Evolutionary conservation across 306 rosid species (phyloP).

Genomic region (Inga laurina): DNA sequence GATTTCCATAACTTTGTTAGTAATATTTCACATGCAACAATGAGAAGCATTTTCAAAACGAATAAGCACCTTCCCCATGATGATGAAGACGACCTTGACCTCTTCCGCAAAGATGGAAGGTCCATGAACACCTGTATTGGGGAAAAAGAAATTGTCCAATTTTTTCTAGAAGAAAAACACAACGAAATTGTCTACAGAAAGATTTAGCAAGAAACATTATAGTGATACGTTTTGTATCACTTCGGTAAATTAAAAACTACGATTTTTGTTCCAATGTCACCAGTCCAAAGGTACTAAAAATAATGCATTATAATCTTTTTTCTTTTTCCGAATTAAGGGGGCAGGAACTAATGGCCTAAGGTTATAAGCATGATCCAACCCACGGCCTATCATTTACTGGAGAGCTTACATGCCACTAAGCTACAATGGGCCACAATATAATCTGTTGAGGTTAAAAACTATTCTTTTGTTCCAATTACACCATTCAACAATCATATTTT

Average conservation of each 20-base stretch:
- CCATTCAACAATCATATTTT: neutral
- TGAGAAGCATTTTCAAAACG: constrained; percentile 4
- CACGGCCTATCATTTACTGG: too few relatives aligned
- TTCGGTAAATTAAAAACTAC: neutral
- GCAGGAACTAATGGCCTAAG: too few relatives aligned
- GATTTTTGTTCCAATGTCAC: neutral
- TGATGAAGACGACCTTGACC: constrained; percentile 52
- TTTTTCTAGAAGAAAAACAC: constrained; percentile 5
- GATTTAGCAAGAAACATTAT: neutral
- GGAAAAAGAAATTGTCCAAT: neutral
- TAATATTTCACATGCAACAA: constrained; percentile 17
- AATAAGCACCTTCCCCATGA: constrained; percentile 61
- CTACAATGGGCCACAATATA: neutral
- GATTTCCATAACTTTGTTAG: constrained; percentile 23
- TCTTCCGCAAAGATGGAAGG: constrained; percentile 48
- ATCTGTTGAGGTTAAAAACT: neutral
- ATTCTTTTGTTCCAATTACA: neutral
- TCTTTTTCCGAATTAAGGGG: too few relatives aligned
- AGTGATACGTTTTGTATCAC: neutral
- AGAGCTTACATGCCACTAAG: too few relatives aligned
- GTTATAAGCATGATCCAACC: too few relatives aligned
- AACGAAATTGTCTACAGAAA: neutral
- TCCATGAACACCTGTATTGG: constrained; percentile 40
- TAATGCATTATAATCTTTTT: neutral
- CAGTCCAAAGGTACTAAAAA: neutral